These are phyloP conservation scores for Rhodotorula graminis DNA, from an alignment of 768 basidiomycete genomes.

Conservation along the genomic window DNA sequence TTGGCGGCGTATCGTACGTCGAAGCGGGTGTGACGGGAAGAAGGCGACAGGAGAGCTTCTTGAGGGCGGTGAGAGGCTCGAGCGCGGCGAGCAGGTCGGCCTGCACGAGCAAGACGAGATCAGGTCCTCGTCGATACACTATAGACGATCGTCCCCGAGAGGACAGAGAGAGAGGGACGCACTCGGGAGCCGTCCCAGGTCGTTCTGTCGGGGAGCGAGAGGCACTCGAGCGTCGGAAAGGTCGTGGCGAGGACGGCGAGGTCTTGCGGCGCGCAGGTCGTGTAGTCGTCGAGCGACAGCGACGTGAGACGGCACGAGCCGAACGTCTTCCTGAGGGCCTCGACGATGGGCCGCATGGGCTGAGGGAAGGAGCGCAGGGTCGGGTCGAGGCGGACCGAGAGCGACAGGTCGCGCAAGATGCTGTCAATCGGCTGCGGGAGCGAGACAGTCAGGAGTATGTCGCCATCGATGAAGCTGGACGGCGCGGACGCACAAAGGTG, in stretches of 20 bases:
- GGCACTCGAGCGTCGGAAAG: neutral
- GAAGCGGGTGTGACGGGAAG: neutral
- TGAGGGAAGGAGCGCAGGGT: neutral
- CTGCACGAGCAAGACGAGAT: neutral
- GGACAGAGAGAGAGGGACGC: too few species aligned
- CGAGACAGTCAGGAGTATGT: too few species aligned
- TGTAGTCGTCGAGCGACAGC: neutral
- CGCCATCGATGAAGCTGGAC: too few species aligned
- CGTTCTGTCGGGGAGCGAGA: neutral
- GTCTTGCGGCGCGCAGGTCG: neutral
- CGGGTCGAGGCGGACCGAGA: neutral
- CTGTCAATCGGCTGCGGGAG: neutral
- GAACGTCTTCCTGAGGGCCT: neutral
- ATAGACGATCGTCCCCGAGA: too few species aligned
- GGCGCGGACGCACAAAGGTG: neutral
- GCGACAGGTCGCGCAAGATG: neutral
- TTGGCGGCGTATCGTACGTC: neutral
- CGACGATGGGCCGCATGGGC: neutral
- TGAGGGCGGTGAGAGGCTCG: neutral
- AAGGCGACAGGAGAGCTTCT: neutral
- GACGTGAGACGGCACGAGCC: neutral
- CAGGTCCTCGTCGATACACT: too few species aligned
- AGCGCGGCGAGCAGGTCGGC: constrained; percentile 1
- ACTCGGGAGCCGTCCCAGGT: constrained; percentile 3
- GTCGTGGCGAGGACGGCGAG: neutral